Base-by-base conservation (phyloP, 306 rosid genomes). In the Abrus pulchellus region DNA sequence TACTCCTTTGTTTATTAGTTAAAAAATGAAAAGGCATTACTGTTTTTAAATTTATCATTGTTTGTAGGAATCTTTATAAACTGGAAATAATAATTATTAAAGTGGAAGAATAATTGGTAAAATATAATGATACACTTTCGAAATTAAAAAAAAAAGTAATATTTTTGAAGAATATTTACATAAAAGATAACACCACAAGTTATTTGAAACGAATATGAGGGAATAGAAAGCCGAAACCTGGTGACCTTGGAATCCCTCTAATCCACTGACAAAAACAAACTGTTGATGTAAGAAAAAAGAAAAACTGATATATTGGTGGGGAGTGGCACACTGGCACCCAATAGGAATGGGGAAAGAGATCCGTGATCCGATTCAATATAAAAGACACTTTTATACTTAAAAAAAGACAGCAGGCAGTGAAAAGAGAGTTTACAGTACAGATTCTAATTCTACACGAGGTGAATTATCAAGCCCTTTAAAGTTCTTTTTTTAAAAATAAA, bases 281-380 rank as follows among this genome's bases (percentile, higher is more conserved):
- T 38, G 6, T 32, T 52, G 7, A 3, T 36, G 54, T 7, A 32
- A 30, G n/a, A 70, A 69, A 67, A 33, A 5, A 10, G 27, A 6
- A 40, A 12, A 13, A 44, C n/a, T 32, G 11, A 5, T 30, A 68
- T 53, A 55, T 28, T 14, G 63, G 5, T 9, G 74, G 49, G 11
- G 12, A 12, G 64, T 38, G 80, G 28, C 20, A 55, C 9, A 91
- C 91, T 38, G 80, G 28, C 20, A 55, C 9, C 92, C 91, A 86
- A 92, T 87, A 53, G 49, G 62, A 85, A 56, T 55, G 75, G 71
- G 75, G 88, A 74, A 90, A 87, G 59, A 81, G 90, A 90, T 90
- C 73, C 87, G 87, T 68, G 83, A 88, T 78, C 77, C 3, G 29
- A 40, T 44, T 32, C 34, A 44, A 27, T 29, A 68, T 56, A 61